These are phyloP conservation scores for Backusella circina DNA, from an alignment of 192 early-diverging fungal genomes.

Conservation along the genomic window DNA sequence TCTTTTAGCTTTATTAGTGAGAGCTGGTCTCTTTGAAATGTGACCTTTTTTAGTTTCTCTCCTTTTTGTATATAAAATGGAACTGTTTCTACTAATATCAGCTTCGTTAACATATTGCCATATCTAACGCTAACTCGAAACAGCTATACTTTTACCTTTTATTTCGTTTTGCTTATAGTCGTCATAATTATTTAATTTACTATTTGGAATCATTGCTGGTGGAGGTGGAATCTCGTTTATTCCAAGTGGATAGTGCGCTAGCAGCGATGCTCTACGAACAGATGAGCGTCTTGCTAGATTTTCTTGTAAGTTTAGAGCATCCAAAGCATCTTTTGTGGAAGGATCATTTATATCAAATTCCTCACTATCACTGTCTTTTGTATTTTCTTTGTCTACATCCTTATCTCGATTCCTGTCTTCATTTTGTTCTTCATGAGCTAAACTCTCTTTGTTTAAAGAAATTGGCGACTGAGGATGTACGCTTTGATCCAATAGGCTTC, in stretches of 20 bases:
- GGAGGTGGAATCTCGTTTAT: background rate
- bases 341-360: conserved; percentile 26
- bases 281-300: conserved; percentile 26
- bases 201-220: background rate
- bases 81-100: background rate
- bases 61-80: conserved; percentile 55
- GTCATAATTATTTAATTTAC: background rate
- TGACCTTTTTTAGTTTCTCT: conserved; percentile 52
- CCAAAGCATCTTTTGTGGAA: conserved; percentile 21
- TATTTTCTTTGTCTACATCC: background rate
- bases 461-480: background rate
- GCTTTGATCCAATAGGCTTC: background rate
- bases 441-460: background rate
- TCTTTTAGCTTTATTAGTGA: conserved; percentile 47
- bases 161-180: background rate
- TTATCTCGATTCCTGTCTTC: background rate
- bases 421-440: background rate
- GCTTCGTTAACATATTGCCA: background rate
- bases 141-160: background rate
- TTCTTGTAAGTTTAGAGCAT: conserved; percentile 20
- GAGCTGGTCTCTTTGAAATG: conserved; percentile 35
- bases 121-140: background rate
- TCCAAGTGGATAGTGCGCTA: background rate
- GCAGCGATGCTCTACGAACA: conserved; percentile 14
- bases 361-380: background rate